Percentiles rank a stretch among this genome's conserved stretches.
These are phyloP conservation scores for Arabis hirsuta DNA, from an alignment of 345 rosid species.

Conservation along the genomic window DNA sequence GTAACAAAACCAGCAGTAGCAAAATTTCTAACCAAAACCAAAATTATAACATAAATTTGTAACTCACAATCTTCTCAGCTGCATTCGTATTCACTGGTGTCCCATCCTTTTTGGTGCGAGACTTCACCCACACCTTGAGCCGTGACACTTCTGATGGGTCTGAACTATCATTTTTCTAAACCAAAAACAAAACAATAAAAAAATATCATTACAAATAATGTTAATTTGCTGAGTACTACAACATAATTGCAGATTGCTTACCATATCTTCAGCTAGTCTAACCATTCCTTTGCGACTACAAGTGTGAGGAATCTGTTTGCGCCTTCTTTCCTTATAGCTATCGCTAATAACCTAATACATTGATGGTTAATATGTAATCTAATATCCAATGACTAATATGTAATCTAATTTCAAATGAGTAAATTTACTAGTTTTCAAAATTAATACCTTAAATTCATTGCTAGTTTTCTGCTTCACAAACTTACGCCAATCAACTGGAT, in stretches of 20 bases:
- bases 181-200: no score
- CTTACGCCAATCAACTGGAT: not conserved
- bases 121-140: not conserved
- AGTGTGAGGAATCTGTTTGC: not conserved
- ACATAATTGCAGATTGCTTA: not conserved
- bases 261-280: not conserved
- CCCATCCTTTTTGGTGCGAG: not conserved
- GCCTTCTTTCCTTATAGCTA: not conserved
- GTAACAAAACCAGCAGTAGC: no score
- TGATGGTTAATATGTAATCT: no score
- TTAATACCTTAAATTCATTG: not conserved
- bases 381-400: not conserved
- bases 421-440: no score
- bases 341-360: not conserved
- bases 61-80: not conserved
- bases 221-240: no score
- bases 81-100: not conserved
- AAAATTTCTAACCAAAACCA: no score
- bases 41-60: no score
- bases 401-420: not conserved
- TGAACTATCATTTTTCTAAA: not conserved
- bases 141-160: not conserved
- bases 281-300: conserved; percentile 3
- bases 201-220: no score
- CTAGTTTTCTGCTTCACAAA: not conserved